Conservation (phyloP, 202 grass and related monocot species). For the Zizania palustris region DNA sequence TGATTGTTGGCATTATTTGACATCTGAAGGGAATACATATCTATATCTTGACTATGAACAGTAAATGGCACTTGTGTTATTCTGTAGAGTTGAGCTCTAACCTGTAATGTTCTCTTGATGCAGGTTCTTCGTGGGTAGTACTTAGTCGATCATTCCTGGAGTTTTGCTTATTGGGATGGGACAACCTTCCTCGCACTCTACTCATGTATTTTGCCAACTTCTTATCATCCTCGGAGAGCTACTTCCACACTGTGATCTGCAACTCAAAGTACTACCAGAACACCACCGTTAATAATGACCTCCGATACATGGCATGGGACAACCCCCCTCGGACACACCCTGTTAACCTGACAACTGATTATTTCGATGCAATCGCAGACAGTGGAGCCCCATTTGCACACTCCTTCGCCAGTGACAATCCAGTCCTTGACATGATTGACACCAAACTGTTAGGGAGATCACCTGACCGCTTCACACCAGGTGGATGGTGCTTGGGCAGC, state of each 20-base stretch:
- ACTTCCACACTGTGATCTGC: constrained; percentile 90
- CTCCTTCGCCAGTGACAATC: constrained; percentile 46
- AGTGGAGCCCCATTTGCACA: constrained; percentile 72
- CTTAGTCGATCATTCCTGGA: constrained; percentile 72
- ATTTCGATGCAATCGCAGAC: constrained; percentile 66
- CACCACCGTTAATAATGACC: constrained; percentile 70
- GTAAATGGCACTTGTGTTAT: neutral
- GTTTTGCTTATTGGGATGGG: constrained; percentile 78
- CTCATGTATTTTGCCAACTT: constrained; percentile 92
- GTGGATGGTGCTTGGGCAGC: constrained; percentile 79
- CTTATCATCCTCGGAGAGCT: constrained; percentile 70
- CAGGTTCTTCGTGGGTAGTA: constrained; percentile 76
- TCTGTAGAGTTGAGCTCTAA: constrained; percentile 14
- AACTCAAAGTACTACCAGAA: constrained; percentile 84
- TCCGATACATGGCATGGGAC: constrained; percentile 89
- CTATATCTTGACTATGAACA: constrained; percentile 30
- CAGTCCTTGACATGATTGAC: constrained; percentile 78
- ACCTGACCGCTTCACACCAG: constrained; percentile 54
- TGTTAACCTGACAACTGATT: constrained; percentile 55
- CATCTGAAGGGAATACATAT: neutral
- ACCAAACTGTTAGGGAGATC: constrained; percentile 49
- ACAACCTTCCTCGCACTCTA: constrained; percentile 78
- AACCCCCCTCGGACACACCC: constrained; percentile 55
- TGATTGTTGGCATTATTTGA: neutral
- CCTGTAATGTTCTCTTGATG: constrained; percentile 14